Conservation (phyloP, 805 yeast genomes). For the Metschnikowia hibisci region DNA sequence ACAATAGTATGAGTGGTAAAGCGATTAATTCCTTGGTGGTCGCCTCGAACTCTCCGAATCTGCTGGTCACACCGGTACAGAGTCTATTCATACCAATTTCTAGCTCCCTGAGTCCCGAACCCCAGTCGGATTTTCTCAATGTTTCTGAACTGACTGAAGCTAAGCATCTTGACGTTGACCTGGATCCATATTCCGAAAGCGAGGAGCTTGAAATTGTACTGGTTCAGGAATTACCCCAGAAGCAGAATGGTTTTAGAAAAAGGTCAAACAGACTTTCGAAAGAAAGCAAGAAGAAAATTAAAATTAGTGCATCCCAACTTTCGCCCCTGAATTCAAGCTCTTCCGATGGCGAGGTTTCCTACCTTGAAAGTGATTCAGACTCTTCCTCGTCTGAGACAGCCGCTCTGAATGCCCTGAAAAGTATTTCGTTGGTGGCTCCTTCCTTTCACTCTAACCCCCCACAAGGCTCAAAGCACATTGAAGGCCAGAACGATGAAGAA, state of each 20-base stretch:
- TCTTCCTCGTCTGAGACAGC: background rate
- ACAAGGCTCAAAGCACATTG: background rate
- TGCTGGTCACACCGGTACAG: background rate
- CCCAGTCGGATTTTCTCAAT: background rate
- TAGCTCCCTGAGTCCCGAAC: background rate
- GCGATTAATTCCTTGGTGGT: background rate
- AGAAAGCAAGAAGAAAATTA: background rate
- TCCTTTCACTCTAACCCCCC: background rate
- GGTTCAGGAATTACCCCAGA: conserved; percentile 6
- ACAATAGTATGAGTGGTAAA: no score
- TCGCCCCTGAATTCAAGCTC: background rate
- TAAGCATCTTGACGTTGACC: conserved; percentile 2
- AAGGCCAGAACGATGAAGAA: background rate
- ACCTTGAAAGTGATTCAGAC: background rate
- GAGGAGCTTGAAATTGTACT: conserved; percentile 8
- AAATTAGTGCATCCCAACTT: background rate
- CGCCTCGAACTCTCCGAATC: background rate
- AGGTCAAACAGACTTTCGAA: background rate
- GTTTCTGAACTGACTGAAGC: background rate
- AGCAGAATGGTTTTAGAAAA: conserved; percentile 2
- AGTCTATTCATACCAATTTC: background rate
- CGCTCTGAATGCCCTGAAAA: background rate
- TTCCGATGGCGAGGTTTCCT: background rate
- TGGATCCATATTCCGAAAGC: background rate
- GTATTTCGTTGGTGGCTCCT: background rate